A percentile compares a stretch with the other conserved stretches of the same genome.
phyloP scores from a whole-genome alignment of 257 asterid genomes.

The Scutellaria baicalensis region DNA sequence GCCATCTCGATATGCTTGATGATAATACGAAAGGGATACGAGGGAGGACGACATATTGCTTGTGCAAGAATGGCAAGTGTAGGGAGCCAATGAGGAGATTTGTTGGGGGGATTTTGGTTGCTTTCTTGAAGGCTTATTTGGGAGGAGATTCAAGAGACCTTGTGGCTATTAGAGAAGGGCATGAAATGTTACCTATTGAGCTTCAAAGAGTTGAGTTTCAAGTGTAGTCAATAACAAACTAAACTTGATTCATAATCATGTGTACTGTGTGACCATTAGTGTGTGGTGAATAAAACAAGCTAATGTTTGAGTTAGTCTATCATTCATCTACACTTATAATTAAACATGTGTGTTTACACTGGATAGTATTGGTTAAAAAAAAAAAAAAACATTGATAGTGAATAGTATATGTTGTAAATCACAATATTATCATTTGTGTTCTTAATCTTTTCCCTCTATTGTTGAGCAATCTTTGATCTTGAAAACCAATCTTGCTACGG shows the following conservation, averaged over 20 bases:
- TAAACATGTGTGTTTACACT: too few relatives aligned
- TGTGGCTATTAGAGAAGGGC: slow-evolving; percentile 44
- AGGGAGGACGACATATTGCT: slow-evolving; percentile 48
- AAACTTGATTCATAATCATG: too few relatives aligned
- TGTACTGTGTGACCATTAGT: too few relatives aligned
- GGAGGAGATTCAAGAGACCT: slow-evolving; percentile 39
- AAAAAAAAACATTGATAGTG: too few relatives aligned
- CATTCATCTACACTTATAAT: too few relatives aligned
- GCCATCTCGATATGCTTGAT: slow-evolving; percentile 82
- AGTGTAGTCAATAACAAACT: slow-evolving; percentile 1
- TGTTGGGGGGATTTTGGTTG: slow-evolving; percentile 65
- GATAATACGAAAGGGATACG: slow-evolving; percentile 75
- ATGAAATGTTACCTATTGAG: slow-evolving; percentile 40
- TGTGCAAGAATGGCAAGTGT: slow-evolving; percentile 73
- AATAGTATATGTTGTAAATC: too few relatives aligned
- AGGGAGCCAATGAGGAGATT: slow-evolving; percentile 82
- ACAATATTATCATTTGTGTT: too few relatives aligned
- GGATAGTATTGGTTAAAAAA: too few relatives aligned
- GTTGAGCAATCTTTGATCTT: too few relatives aligned
- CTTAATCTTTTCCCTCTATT: too few relatives aligned
- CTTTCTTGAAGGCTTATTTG: slow-evolving; percentile 68
- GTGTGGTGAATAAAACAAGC: not conserved
- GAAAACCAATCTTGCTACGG: too few relatives aligned
- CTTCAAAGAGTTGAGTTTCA: slow-evolving; percentile 48
- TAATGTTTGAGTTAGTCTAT: not conserved